These are phyloP conservation scores for Thelonectria rubi DNA, from an alignment of 2,329 filamentous ascomycete species.

Conservation along the genomic window DNA sequence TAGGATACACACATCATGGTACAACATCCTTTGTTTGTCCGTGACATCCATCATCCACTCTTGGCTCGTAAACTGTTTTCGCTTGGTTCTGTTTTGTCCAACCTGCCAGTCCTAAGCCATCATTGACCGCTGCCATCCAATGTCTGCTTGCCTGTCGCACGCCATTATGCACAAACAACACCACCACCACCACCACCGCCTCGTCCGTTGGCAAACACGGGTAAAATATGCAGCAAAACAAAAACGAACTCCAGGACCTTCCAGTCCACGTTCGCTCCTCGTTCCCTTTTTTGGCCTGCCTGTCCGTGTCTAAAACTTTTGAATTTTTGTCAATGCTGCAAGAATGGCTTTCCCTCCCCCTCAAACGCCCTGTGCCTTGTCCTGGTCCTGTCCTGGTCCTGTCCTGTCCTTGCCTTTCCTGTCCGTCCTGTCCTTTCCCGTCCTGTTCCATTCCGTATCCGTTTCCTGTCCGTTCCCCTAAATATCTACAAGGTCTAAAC, in stretches of 20 bases:
- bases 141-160: conserved; percentile 29
- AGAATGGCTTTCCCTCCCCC: conserved; percentile 32
- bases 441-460: conserved; percentile 9
- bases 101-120: conserved; percentile 26
- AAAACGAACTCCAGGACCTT: conserved; percentile 36
- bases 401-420: no score
- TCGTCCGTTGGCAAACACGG: conserved; percentile 8
- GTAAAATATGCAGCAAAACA: conserved; percentile 23
- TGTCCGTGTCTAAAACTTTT: conserved; percentile 40
- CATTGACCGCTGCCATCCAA: conserved; percentile 12
- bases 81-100: conserved; percentile 32
- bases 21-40: conserved; percentile 32
- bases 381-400: no score
- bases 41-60: conserved; percentile 23
- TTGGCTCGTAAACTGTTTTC: neutral
- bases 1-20: no score
- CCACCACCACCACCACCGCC: neutral
- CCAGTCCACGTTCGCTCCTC: conserved; percentile 25
- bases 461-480: conserved; percentile 8
- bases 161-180: conserved; percentile 22
- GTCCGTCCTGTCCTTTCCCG: no score
- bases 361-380: conserved; percentile 31
- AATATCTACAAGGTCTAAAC: conserved; percentile 40
- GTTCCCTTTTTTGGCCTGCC: conserved; percentile 29
- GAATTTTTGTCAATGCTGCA: conserved; percentile 33